Evolutionary conservation across 306 rosid species (phyloP).

Genomic region (Quercus rubra): DNA sequence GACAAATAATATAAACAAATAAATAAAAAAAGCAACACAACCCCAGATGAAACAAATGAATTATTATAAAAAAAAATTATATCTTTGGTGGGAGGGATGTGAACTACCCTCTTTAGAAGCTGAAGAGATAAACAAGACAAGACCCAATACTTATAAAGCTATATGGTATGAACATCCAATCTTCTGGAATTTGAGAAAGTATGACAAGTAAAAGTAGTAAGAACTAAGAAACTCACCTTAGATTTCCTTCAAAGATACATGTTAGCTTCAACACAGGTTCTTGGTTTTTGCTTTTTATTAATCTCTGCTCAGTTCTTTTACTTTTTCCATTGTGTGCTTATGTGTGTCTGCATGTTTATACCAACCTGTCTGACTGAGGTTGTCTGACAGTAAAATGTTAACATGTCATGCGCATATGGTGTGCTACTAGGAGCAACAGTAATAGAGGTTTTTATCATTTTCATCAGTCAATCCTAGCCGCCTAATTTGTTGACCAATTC

Average conservation of each 20-base stretch:
- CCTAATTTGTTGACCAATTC: neutral
- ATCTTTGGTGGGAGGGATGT: conserved; percentile 12
- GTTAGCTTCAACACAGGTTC: conserved; percentile 4
- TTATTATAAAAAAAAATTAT: neutral
- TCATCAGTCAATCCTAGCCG: conserved; percentile 2
- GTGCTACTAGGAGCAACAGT: neutral
- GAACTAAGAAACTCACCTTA: conserved; percentile 26
- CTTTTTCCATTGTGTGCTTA: neutral
- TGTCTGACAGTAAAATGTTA: neutral
- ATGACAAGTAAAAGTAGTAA: neutral
- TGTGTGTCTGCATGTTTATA: conserved; percentile 15
- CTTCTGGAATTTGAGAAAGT: conserved; percentile 36
- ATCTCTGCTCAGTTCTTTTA: neutral
- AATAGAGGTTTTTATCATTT: neutral
- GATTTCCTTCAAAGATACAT: conserved; percentile 19
- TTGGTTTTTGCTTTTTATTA: neutral
- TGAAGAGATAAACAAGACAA: conserved; percentile 10
- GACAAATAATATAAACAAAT: conserved; percentile 7
- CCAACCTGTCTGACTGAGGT: conserved; percentile 29
- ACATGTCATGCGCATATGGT: neutral
- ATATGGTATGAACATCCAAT: neutral
- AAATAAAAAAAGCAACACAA: neutral
- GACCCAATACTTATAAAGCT: neutral
- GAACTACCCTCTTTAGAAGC: conserved; percentile 11
- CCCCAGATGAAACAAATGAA: neutral